These are phyloP conservation scores for Wickerhamiella pararugosa DNA, from an alignment of 1,139 yeast genomes.

Conservation along the genomic window DNA sequence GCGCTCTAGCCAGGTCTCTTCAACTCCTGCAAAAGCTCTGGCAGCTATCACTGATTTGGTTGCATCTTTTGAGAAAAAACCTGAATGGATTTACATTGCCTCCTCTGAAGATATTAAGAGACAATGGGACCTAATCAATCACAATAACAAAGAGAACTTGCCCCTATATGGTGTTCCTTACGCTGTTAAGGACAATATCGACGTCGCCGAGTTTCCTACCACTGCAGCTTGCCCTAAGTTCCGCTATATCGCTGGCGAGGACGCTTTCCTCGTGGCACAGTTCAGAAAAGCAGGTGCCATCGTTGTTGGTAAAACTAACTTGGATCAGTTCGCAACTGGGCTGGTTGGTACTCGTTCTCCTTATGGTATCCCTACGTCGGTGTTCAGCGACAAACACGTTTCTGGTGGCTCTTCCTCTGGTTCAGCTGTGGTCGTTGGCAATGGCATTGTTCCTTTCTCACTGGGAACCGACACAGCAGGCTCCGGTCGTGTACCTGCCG, in stretches of 20 bases:
- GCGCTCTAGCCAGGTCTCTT: conserved; percentile 47
- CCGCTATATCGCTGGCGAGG: conserved; percentile 48
- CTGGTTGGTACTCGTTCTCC: conserved; percentile 91
- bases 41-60: conserved; percentile 35
- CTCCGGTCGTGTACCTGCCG: conserved; percentile 96
- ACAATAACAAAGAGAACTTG: conserved; percentile 31
- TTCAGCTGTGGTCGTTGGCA: conserved; percentile 78
- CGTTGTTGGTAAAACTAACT: conserved; percentile 78
- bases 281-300: conserved; percentile 80
- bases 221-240: conserved; percentile 93
- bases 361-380: conserved; percentile 72
- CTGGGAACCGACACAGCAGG: conserved; percentile 99
- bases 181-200: conserved; percentile 90
- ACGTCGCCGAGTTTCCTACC: conserved; percentile 64
- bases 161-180: conserved; percentile 85
- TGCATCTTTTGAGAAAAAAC: conserved; percentile 26
- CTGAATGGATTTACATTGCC: conserved; percentile 83
- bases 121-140: conserved; percentile 69
- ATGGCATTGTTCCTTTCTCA: conserved; percentile 77
- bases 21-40: conserved; percentile 51
- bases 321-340: conserved; percentile 96
- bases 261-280: conserved; percentile 56
- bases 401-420: conserved; percentile 95
- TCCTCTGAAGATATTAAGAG: conserved; percentile 42
- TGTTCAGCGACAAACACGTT: conserved; percentile 61